Base-by-base conservation (phyloP, 805 yeast genomes). In the Yueomyces sp. region DNA sequence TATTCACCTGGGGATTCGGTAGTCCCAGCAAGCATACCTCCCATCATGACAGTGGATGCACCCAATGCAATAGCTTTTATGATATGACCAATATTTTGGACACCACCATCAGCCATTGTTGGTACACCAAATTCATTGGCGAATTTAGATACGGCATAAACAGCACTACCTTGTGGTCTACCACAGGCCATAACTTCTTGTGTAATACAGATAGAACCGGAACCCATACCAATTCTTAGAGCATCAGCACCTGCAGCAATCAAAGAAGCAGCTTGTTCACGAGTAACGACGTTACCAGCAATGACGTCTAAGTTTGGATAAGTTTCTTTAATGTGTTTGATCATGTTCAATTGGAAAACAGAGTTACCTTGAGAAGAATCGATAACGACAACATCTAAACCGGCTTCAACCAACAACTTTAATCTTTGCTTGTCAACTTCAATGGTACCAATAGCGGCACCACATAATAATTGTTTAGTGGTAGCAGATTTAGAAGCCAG, bases 111-210 rank as follows among this genome's bases (percentile, higher is more conserved):
- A 53, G 98, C 98, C 57, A 92, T 87, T 69, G 95, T 85, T 64
- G 98, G 97, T 52, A 92, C 95, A 64, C 98, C 98, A 63, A 90
- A 92, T 65, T 79, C 76, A 68, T 80, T 81, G 53, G 97, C 94
- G 63, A 92, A 88, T 72, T 90, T 88, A 51, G 92, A 75, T 44
- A 92, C 98, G 53, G 79, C 81, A 75, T 77, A 88, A 44, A 92
- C 97, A 48, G 98, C 98, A 53, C 97, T 87, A 70, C 97, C 98
- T 74, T 92, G 98, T 49, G 98, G 98, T 76, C 98, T 87, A 70
- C 98, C 98, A 71, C 96, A 94, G 43, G 98, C 98, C 98, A 92
- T 92, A 48, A 92, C 98, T 72, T 92, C 98, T 73, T 92, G 98
- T 43, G 98, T 92, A 64, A 92, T 92, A 77, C 98, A 92, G 65